phyloP scores from a whole-genome alignment of 1,284 basidiomycete species.

The Apiotrichum sp. region DNA sequence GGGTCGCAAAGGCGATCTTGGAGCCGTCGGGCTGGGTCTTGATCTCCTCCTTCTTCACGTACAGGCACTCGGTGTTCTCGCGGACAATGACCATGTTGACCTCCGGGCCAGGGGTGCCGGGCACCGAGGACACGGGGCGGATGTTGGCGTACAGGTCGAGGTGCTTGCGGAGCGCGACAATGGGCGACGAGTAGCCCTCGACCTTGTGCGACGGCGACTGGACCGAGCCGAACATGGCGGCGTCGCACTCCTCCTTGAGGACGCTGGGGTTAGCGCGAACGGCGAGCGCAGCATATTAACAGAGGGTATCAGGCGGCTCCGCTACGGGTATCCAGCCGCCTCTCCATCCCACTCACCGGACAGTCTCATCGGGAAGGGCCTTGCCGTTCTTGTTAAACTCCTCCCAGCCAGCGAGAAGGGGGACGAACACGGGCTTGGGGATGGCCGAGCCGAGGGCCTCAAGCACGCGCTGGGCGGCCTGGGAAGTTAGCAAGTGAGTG shows the following conservation, averaged over 20 bases:
- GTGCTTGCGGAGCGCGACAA: conserved; percentile 87
- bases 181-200: conserved; percentile 93
- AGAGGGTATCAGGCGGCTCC: no score
- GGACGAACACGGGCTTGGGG: conserved; percentile 81
- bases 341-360: conserved; percentile 53
- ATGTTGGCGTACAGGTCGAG: conserved; percentile 97
- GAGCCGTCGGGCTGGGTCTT: conserved; percentile 53
- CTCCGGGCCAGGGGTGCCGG: conserved; percentile 61
- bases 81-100: conserved; percentile 93
- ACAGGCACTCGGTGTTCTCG: conserved; percentile 99
- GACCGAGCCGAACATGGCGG: conserved; percentile 94
- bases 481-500: no score
- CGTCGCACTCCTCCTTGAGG: conserved; percentile 81
- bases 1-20: conserved; percentile 81
- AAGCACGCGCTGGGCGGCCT: conserved; percentile 76
- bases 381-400: conserved; percentile 79
- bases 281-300: background rate
- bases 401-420: conserved; percentile 90
- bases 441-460: conserved; percentile 77
- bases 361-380: conserved; percentile 84
- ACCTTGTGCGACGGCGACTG: conserved; percentile 92
- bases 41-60: conserved; percentile 84
- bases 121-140: conserved; percentile 89
- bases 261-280: conserved; percentile 49
- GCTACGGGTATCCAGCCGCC: no score